A percentile compares a stretch with the other conserved stretches of the same genome.
Evolutionary conservation across 2,329 filamentous ascomycete genomes (phyloP).

Genomic region (Chrysoporthe deuterocubensis): DNA sequence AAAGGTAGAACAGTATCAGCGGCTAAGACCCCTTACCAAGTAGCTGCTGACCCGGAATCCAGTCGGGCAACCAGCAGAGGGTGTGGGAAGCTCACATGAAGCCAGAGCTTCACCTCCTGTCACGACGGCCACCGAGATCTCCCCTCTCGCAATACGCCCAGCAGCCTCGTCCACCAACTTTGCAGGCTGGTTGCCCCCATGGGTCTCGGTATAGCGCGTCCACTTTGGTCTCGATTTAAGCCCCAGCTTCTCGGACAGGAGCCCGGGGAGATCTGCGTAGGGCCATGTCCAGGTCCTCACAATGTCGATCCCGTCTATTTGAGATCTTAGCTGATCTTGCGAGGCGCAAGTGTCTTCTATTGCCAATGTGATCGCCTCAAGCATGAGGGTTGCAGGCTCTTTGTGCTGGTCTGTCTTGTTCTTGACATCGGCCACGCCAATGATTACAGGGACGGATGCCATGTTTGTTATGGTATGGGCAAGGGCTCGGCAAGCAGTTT

Average conservation of each 20-base stretch:
- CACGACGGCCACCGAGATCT: slow-evolving; percentile 61
- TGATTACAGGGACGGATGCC: slow-evolving; percentile 53
- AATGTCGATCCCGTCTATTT: slow-evolving; percentile 62
- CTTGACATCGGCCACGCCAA: slow-evolving; percentile 66
- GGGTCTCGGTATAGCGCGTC: slow-evolving; percentile 52
- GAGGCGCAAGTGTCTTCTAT: slow-evolving; percentile 51
- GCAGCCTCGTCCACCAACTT: slow-evolving; percentile 67
- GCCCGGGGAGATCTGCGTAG: slow-evolving; percentile 61
- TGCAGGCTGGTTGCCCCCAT: slow-evolving; percentile 68
- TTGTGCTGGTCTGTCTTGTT: slow-evolving; percentile 62
- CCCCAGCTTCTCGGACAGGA: slow-evolving; percentile 54
- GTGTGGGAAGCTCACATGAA: slow-evolving; percentile 46
- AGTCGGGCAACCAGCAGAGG: background rate
- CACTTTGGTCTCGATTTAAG: slow-evolving; percentile 47
- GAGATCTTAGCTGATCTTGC: slow-evolving; percentile 42
- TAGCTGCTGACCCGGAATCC: background rate
- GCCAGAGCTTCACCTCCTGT: slow-evolving; percentile 69
- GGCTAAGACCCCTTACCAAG: background rate
- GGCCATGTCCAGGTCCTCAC: slow-evolving; percentile 70
- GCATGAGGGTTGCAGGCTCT: slow-evolving; percentile 64
- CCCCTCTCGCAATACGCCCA: slow-evolving; percentile 55
- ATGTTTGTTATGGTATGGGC: background rate
- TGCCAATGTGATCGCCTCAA: slow-evolving; percentile 56
- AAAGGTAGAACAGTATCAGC: background rate
- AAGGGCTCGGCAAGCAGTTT: background rate